Evolutionary conservation across 345 rosid genomes (phyloP).

Genomic region (Citrus inodora): DNA sequence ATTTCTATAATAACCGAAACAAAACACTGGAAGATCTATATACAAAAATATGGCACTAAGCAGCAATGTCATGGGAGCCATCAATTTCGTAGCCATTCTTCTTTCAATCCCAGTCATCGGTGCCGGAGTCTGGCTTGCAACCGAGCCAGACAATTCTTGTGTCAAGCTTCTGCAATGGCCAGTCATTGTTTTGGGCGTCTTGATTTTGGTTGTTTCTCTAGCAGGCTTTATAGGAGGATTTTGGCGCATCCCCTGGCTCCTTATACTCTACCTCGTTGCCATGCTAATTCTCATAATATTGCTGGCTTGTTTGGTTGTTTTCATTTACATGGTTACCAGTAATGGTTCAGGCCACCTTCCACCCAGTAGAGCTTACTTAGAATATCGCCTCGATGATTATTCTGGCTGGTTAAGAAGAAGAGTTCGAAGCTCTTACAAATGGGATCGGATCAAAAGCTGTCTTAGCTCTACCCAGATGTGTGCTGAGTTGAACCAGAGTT

Average conservation of each 20-base stretch:
- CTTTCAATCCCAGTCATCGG: slow-evolving; percentile 86
- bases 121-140: slow-evolving; percentile 86
- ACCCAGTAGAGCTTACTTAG: slow-evolving; percentile 76
- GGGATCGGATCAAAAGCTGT: slow-evolving; percentile 76
- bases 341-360: slow-evolving; percentile 76
- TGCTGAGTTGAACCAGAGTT: slow-evolving; percentile 73
- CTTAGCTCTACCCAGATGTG: slow-evolving; percentile 65
- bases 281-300: slow-evolving; percentile 76
- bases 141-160: slow-evolving; percentile 72
- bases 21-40: neutral
- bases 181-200: slow-evolving; percentile 67
- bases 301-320: slow-evolving; percentile 59
- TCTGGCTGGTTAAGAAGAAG: slow-evolving; percentile 73
- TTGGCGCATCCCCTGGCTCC: slow-evolving; percentile 86
- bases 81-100: slow-evolving; percentile 81
- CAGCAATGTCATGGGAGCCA: slow-evolving; percentile 78
- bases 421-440: slow-evolving; percentile 68
- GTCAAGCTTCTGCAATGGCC: slow-evolving; percentile 96
- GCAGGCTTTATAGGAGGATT: slow-evolving; percentile 86
- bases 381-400: slow-evolving; percentile 72
- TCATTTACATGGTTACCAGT: slow-evolving; percentile 70
- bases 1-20: neutral
- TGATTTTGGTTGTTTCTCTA: slow-evolving; percentile 60
- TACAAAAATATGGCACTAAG: slow-evolving; percentile 60
- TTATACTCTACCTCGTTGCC: slow-evolving; percentile 58